These are phyloP conservation scores for Arthromyces matolae DNA, from an alignment of 768 basidiomycete species.

Conservation along the genomic window DNA sequence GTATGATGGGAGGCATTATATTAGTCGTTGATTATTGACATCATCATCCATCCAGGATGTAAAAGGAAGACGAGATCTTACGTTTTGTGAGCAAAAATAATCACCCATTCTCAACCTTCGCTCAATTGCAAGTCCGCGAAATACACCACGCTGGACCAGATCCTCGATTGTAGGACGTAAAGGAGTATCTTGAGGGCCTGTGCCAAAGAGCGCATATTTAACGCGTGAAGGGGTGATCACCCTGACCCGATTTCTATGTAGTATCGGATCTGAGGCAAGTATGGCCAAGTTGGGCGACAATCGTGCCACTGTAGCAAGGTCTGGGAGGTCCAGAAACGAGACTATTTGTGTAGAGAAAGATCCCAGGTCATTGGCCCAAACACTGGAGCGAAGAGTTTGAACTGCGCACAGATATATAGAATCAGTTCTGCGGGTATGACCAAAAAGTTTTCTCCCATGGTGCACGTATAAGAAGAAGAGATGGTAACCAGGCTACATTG, in stretches of 20 bases:
- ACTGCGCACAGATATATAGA: slow-evolving; percentile 52
- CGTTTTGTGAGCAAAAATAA: slow-evolving; percentile 62
- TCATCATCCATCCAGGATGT: not conserved
- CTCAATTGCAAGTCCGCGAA: slow-evolving; percentile 65
- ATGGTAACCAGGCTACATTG: not conserved
- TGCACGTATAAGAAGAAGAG: slow-evolving; percentile 4
- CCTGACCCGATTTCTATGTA: slow-evolving; percentile 58
- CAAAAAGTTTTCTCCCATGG: slow-evolving; percentile 24
- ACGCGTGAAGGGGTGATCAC: slow-evolving; percentile 67
- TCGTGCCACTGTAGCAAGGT: slow-evolving; percentile 52
- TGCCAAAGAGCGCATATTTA: slow-evolving; percentile 60
- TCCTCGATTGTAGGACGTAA: slow-evolving; percentile 65
- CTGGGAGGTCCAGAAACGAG: slow-evolving; percentile 71
- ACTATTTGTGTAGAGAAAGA: slow-evolving; percentile 43
- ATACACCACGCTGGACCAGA: slow-evolving; percentile 65
- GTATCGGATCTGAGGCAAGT: slow-evolving; percentile 57
- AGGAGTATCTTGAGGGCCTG: slow-evolving; percentile 48
- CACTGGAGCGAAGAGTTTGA: not conserved
- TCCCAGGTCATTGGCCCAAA: not conserved
- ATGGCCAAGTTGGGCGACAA: slow-evolving; percentile 43
- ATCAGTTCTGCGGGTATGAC: slow-evolving; percentile 53
- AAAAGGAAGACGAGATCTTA: slow-evolving; percentile 28
- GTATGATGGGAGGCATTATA: slow-evolving; percentile 1
- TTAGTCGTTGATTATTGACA: slow-evolving; percentile 1
- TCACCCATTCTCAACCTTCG: slow-evolving; percentile 60